Conservation (phyloP, 2,329 filamentous ascomycete genomes). For the Alternaria panax region DNA sequence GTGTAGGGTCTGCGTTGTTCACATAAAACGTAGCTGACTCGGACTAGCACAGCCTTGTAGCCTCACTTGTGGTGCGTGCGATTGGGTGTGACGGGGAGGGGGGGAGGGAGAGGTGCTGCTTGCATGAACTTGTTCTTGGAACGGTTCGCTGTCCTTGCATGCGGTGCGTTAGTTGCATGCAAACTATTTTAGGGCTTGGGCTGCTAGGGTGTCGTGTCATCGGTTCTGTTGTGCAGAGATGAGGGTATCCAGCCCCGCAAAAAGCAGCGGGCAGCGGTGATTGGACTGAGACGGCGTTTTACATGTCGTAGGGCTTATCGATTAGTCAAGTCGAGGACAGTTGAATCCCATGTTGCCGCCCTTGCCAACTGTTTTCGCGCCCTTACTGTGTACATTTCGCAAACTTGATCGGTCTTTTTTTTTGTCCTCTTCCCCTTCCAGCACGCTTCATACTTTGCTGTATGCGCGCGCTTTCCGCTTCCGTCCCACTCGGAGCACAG, state of each 20-base stretch:
- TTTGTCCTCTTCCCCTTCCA: background rate
- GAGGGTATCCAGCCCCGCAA: slow-evolving; percentile 22
- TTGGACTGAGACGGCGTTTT: background rate
- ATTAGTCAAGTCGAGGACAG: background rate
- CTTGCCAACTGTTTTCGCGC: background rate
- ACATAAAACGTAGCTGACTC: background rate
- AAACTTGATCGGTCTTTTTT: background rate
- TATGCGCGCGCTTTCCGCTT: background rate
- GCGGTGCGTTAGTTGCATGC: background rate
- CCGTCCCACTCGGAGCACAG: slow-evolving; percentile 7
- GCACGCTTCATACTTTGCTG: background rate
- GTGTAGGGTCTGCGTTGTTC: slow-evolving; percentile 33
- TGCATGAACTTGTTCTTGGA: slow-evolving; percentile 35
- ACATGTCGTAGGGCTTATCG: slow-evolving; percentile 7
- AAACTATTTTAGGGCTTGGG: slow-evolving; percentile 15
- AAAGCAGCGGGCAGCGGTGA: slow-evolving; percentile 11
- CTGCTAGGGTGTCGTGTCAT: slow-evolving; percentile 16
- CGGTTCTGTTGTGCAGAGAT: slow-evolving; percentile 18
- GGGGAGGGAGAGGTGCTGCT: slow-evolving; percentile 1
- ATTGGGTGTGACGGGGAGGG: slow-evolving; percentile 16
- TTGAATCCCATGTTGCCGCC: background rate
- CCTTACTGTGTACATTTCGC: background rate
- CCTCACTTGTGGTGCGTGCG: slow-evolving; percentile 12
- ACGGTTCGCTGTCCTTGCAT: slow-evolving; percentile 28
- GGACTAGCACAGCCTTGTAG: slow-evolving; percentile 28